Evolutionary conservation across 2,329 filamentous ascomycete species (phyloP), one percentile per base, ranked within the genome.

Genomic region (Aspergillus fischeri): DNA sequence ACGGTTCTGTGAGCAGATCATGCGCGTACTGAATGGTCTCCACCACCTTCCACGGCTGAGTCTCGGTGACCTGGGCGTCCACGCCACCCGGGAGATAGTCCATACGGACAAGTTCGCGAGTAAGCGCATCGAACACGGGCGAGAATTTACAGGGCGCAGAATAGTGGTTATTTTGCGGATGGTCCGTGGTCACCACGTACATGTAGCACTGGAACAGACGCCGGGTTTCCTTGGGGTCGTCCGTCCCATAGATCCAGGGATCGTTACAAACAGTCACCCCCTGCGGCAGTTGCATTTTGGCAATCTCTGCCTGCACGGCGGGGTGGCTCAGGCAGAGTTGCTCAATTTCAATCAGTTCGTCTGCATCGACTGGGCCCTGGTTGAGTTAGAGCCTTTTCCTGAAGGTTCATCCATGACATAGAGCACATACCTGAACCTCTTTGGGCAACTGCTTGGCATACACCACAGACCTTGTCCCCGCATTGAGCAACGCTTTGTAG

Each of bases 201-300:
- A 77, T 73, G 56, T 75, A 77, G 57, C 72, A 75, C 60, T 77
- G 74, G 58, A 72, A 71, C 52, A 77, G 50, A 1, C 74, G 74
- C 4, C 74, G 71, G 5, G 63, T 65, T 54, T 77, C 74, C 4
- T 76, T 73, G 17, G 64, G 59, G 49, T 75, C 69, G 4, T 77
- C 74, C 0, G 69, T 74, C 69, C 81, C 84, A 60, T 91, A 92
- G 41, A 90, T 90, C 89, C 88, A 92, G 0, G 83, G 83, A 60
- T 86, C 84, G 52, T 79, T 77, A 59, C 84, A 81, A 21, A 87
- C 76, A 1, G 78, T 78, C 6, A 83, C 78, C 21, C 82, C 83
- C 63, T 82, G 72, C 0, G 84, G 84, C 0, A 87, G 75, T 56
- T 85, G 70, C 58, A 87, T 63, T 63, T 86, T 86, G 35, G 80